Base-by-base conservation (phyloP, 2,329 filamentous ascomycete genomes). In the Pestalotiopsis sp. region DNA sequence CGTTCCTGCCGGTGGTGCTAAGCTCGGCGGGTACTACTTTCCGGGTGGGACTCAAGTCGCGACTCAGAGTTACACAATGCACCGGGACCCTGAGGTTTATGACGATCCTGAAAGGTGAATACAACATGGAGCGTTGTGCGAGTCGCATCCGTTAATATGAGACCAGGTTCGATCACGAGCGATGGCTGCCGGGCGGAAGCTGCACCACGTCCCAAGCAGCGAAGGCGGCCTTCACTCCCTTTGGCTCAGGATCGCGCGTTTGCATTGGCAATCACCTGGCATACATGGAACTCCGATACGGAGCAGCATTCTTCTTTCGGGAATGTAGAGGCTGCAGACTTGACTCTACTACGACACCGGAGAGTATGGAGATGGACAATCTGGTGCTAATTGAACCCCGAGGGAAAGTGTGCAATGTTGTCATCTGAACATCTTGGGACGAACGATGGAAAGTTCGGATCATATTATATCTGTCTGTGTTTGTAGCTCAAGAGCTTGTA, bases 251-350 rank as follows among this genome's bases (percentile, higher is more conserved):
- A n/a, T n/a, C n/a, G n/a, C n/a, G n/a, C n/a, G n/a, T n/a, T n/a
- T n/a, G n/a, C n/a, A n/a, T n/a, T n/a, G n/a, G 87, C 3, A 78
- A 86, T 25, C 85, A 88, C 67, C 78, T 90, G 17, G 87, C 87
- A 0, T 77, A 81, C 20, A 87, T 87, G 77, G 87, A 89, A 72
- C 73, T 89, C 20, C 79, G 86, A 4, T 81, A 86, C 27, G 85
- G 80, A 0, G 78, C 82, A 0, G 83, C 85, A 0, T 76, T 81
- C 4, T 86, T 90, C 75, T 87, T 88, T 73, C 78, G 82, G 1
- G 77, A 82, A 41, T 85, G 81, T 69, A 78, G 79, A 0, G 72
- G 72, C 68, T 75, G 75, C 2, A 73, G 57, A 12, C 62, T 78
- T 3, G 76, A 75, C 27, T 13, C 52, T 4, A 23, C 39, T 1